Conservation (phyloP, 768 basidiomycete species). For the Kwoniella sp. region DNA sequence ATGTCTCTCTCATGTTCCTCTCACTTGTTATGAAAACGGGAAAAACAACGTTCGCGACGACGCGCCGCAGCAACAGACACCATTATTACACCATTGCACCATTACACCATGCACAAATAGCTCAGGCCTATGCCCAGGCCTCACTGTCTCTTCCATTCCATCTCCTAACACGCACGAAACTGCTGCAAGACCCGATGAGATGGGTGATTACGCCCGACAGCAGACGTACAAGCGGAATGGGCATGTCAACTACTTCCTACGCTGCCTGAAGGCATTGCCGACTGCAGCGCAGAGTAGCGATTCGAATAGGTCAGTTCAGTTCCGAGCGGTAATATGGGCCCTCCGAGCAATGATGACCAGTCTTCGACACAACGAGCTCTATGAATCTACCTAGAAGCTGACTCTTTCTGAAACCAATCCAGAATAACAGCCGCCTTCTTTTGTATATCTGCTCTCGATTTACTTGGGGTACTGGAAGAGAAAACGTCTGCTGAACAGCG, state of each 20-base stretch:
- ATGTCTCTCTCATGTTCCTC: neutral
- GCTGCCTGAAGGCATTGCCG: conserved; percentile 73
- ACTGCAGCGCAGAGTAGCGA: conserved; percentile 70
- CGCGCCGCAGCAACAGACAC: neutral
- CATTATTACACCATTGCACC: neutral
- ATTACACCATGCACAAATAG: neutral
- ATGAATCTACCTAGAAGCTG: neutral
- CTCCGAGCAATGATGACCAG: too few species aligned
- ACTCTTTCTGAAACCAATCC: neutral
- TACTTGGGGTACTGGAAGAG: conserved; percentile 63
- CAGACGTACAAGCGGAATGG: conserved; percentile 57
- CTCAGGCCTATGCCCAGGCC: too few species aligned
- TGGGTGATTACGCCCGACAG: conserved; percentile 23
- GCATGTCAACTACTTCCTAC: conserved; percentile 68
- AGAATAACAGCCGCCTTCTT: conserved; percentile 89
- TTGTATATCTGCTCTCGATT: conserved; percentile 78
- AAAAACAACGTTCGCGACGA: neutral
- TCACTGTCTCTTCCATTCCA: too few species aligned
- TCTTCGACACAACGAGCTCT: neutral
- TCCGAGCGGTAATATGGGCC: too few species aligned
- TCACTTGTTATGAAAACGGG: too few species aligned
- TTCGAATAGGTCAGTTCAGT: conserved; percentile 67
- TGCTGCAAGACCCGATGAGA: conserved; percentile 4
- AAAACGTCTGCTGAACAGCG: conserved; percentile 63
- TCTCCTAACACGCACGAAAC: too few species aligned